Evolutionary conservation across 179 eudicot species (phyloP).

Genomic region (Pouteria campechiana): DNA sequence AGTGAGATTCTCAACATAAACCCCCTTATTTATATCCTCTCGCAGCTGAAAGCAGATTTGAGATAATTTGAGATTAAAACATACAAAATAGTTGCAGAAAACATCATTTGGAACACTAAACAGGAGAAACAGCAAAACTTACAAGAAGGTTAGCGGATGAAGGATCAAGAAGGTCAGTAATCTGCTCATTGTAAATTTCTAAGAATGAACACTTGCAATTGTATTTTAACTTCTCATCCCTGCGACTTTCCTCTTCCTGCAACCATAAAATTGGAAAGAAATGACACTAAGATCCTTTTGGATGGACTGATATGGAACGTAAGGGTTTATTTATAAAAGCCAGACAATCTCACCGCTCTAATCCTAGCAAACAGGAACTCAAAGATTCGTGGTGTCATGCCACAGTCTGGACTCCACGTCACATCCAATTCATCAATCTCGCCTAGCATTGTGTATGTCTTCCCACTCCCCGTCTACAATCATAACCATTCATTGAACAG

Average conservation of each 20-base stretch:
- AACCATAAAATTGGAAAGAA: conserved; percentile 3
- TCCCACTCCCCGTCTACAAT: conserved; percentile 98
- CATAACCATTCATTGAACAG: no score
- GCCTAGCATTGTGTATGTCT: conserved; percentile 96
- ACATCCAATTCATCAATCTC: conserved; percentile 75
- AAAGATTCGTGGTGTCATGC: conserved; percentile 96
- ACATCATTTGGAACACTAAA: neutral
- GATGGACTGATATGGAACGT: neutral
- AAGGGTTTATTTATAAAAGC: no score
- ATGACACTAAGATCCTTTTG: neutral
- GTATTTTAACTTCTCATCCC: conserved; percentile 77
- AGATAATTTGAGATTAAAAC: conserved; percentile 5
- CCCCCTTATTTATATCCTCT: conserved; percentile 84
- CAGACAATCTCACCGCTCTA: conserved; percentile 54
- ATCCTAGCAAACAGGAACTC: conserved; percentile 96
- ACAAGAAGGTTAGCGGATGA: conserved; percentile 86
- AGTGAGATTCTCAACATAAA: conserved; percentile 91
- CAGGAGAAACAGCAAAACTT: conserved; percentile 10
- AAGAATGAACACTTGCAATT: conserved; percentile 92
- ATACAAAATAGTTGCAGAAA: neutral
- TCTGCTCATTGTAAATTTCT: conserved; percentile 96
- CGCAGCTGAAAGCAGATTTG: conserved; percentile 41
- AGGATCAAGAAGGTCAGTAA: conserved; percentile 94
- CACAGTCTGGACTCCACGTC: conserved; percentile 73
- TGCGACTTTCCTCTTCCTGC: conserved; percentile 95